Evolutionary conservation across 257 asterid genomes (phyloP), one percentile per base, ranked within the genome.

Genomic region (Primulina huaijiensis): DNA sequence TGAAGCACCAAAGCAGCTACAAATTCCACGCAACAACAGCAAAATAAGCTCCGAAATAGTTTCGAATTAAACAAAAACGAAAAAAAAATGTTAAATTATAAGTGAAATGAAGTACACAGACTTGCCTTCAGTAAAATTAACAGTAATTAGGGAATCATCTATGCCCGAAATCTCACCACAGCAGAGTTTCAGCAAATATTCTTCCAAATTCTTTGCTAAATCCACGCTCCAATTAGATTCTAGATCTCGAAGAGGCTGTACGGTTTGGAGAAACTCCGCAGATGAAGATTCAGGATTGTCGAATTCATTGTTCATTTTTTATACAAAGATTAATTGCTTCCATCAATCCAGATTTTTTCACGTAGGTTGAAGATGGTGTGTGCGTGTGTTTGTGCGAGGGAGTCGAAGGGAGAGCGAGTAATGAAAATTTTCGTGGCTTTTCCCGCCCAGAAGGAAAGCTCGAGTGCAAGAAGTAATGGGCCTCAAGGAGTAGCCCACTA

Each of bases 1-100:
- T 90, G 99, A 72, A 93, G 97, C 84, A 93, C 83, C 92, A 93
- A 77, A 14, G 99, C 99, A 84, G 99, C 97, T 93, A 77, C 87
- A 80, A 64, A 69, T 60, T 29, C 72, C 58, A 71, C 60, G 77
- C 79, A 82, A 61, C 17, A 40, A 59, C 34, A 7, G 1, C 17
- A 33, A 61, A 66, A 67, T 12, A 35, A 72, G 38, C 31, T 57
- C 64, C 68, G 0, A 58, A 46, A 40, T 23, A 60, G 34, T 60
- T 40, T 38, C 35, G 53, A 8, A 25, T 8, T 60, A 69, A 29
- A 20, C 27, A 66, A 50, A 34, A 8, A 46, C 6, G 14, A 61
- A 60, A 16, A 12, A 12, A 14, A 43, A 12, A 14, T 0, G 6
- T 43, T 14, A 43, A 43, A 14, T 35, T 60, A 62, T 8, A 20